phyloP scores from a whole-genome alignment of 1,139 yeast species.

The Hemisphaericaspora subhashii region DNA sequence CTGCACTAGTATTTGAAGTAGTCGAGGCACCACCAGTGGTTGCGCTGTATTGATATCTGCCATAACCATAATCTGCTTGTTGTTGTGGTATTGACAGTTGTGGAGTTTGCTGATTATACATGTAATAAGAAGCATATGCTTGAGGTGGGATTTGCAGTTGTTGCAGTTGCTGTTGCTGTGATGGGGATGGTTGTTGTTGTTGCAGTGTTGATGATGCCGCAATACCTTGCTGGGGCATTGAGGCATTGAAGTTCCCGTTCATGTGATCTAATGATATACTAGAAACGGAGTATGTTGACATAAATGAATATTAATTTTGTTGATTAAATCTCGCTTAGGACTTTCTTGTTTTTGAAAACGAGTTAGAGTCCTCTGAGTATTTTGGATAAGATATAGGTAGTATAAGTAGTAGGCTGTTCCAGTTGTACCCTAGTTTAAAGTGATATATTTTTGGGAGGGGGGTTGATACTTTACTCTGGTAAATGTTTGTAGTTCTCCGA shows the following conservation, averaged over 20 bases:
- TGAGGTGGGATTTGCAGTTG: slow-evolving; percentile 15
- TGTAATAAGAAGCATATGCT: slow-evolving; percentile 22
- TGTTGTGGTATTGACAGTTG: slow-evolving; percentile 11
- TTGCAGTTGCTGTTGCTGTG: slow-evolving; percentile 11
- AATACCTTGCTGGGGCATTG: slow-evolving; percentile 15
- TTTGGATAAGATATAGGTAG: background rate
- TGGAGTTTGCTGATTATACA: slow-evolving; percentile 21
- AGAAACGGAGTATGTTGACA: slow-evolving; percentile 15
- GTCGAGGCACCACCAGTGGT: slow-evolving; percentile 4
- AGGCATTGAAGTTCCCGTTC: slow-evolving; percentile 17
- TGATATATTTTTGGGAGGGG: background rate
- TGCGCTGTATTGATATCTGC: slow-evolving; percentile 8
- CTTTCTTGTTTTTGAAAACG: background rate
- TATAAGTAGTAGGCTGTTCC: too few species aligned
- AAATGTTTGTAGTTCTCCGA: background rate
- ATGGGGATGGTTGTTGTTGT: slow-evolving; percentile 13
- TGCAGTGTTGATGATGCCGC: slow-evolving; percentile 8
- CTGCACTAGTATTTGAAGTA: slow-evolving; percentile 9
- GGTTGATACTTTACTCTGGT: too few species aligned
- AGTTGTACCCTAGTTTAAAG: background rate
- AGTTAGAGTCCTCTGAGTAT: background rate
- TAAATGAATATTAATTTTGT: slow-evolving; percentile 1
- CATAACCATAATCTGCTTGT: slow-evolving; percentile 11
- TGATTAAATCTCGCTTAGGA: background rate
- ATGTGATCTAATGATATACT: slow-evolving; percentile 12